Base-by-base conservation (phyloP, 148 eudicot genomes). In the Rhododendron williamsianum region DNA sequence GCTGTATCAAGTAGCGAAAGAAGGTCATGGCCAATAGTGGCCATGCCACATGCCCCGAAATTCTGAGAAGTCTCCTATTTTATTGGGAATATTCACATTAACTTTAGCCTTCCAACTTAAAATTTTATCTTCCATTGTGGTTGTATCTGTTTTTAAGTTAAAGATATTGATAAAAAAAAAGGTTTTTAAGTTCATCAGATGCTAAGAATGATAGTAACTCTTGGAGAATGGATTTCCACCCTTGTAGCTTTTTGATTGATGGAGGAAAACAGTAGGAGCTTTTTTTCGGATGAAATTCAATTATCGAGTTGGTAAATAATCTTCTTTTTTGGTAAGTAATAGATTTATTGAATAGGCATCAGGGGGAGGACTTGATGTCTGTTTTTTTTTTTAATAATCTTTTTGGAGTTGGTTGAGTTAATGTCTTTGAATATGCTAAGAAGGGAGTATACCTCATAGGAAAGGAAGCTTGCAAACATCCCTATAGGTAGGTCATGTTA, bases 381-480 rank as follows among this genome's bases (percentile, higher is more conserved):
- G 0, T 46, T 9, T 46, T 78, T 25, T 27, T 27, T 4, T n/a
- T 9, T 23, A 0, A 58, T 27, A 11, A 10, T 33, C n/a, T 25
- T 49, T 19, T 49, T 80, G 77, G 77, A 30, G 43, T 7, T 10
- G 82, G 21, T 80, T 46, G 63, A 4, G 1, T 49, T 18, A 18
- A 80, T 33, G 2, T 80, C 10, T 81, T 81, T 54, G 27, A 54
- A 41, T 52, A 18, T 81, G 45, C 82, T 54, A 30, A 81, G 43
- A 52, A 80, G 36, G 30, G 60, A 54, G 65, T 6, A n/a, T 49
- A 25, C 21, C 10, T 19, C 52, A 38, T 11, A 54, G 27, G 63
- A 81, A 81, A 81, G 82, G 46, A 67, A 67, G 73, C 33, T 25
- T 67, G 35, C 73, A 49, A 60, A 48, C 36, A 12, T 78, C 82